Percentiles rank a stretch among this genome's conserved stretches.
phyloP scores from a whole-genome alignment of 2,329 filamentous ascomycete species.

The Pseudogymnoascus sp. region DNA sequence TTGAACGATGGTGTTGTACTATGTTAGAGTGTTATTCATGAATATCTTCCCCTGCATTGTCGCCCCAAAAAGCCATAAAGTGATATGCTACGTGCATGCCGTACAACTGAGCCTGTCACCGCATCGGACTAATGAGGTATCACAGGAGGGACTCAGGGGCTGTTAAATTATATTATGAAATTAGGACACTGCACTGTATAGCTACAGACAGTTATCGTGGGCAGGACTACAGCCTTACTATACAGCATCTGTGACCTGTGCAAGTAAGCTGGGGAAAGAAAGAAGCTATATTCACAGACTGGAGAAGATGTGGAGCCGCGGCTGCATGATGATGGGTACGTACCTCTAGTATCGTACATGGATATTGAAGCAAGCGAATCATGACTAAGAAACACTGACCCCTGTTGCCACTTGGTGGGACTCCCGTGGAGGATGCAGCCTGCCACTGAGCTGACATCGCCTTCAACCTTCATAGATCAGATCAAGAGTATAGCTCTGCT shows the following conservation, averaged over 20 bases:
- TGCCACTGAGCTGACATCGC: not conserved
- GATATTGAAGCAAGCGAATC: conserved; percentile 1
- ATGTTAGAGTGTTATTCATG: conserved; percentile 11
- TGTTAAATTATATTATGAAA: not conserved
- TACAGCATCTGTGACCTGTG: not conserved
- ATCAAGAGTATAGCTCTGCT: not conserved
- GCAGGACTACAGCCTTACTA: not conserved
- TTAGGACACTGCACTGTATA: not conserved
- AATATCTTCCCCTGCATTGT: conserved; percentile 4
- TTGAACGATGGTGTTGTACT: conserved; percentile 11
- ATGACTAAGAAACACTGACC: not conserved
- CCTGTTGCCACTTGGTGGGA: conserved; percentile 1
- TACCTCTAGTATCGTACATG: not conserved
- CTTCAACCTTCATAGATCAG: not conserved
- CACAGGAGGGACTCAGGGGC: not conserved
- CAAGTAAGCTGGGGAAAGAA: not conserved
- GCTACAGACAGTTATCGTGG: not conserved
- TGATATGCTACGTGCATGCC: not conserved
- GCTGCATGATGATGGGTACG: not conserved
- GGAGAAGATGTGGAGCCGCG: conserved; percentile 4
- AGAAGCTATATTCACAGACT: not conserved
- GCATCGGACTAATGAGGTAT: not conserved
- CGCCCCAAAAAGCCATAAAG: not conserved
- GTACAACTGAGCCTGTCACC: not conserved
- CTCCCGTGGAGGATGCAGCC: not conserved